Percentiles rank a stretch among this genome's conserved stretches.
Conservation (phyloP, 345 rosid genomes). For the Mangifera indica region DNA sequence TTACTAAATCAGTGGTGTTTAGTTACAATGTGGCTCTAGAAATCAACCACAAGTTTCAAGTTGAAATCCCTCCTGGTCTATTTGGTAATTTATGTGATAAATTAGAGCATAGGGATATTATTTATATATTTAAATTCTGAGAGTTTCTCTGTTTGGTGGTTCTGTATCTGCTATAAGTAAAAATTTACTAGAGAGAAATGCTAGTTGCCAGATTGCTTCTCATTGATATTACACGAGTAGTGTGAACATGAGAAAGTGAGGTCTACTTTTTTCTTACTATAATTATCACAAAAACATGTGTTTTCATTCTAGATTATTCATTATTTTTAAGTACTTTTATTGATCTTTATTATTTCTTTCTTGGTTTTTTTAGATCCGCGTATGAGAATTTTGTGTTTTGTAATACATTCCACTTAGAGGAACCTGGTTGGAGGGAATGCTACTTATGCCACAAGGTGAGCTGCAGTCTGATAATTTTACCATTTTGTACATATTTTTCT, state of each 20-base stretch:
- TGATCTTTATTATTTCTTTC: not conserved
- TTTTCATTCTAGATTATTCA: not conserved
- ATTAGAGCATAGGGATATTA: not conserved
- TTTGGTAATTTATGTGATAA: too few species aligned
- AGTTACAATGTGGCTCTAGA: not conserved
- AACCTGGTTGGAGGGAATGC: slow-evolving; percentile 95
- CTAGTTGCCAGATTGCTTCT: not conserved
- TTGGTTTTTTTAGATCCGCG: slow-evolving; percentile 49
- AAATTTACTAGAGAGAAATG: not conserved
- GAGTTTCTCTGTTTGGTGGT: not conserved
- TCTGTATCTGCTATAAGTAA: not conserved
- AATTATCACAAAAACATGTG: not conserved
- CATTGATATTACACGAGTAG: not conserved
- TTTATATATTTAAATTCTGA: not conserved
- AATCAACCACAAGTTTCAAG: not conserved
- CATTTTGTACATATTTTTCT: not conserved
- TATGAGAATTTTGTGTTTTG: slow-evolving; percentile 66
- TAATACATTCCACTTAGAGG: slow-evolving; percentile 66
- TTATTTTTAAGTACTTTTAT: slow-evolving; percentile 7
- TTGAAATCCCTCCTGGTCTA: too few species aligned
- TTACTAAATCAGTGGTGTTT: not conserved
- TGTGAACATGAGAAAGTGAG: too few species aligned
- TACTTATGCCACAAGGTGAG: slow-evolving; percentile 59
- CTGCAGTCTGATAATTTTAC: not conserved
- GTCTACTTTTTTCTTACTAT: too few species aligned